A percentile compares a stretch with the other conserved stretches of the same genome.
phyloP scores from a whole-genome alignment of 805 yeast species.

The Yarrowia bubula region DNA sequence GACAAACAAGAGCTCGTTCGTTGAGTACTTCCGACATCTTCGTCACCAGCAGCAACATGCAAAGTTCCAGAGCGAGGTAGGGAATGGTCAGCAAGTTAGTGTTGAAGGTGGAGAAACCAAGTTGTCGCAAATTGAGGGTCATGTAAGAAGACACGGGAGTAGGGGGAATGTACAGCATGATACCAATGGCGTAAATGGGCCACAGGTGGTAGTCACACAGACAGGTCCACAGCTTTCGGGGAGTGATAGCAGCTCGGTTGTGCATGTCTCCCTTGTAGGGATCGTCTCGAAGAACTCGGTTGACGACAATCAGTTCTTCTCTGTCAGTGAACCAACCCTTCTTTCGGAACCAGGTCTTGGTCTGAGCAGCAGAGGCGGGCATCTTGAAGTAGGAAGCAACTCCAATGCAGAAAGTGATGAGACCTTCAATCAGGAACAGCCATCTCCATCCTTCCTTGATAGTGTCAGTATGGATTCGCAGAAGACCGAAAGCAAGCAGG shows the following conservation, averaged over 20 bases:
- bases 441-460: constrained; percentile 57
- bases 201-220: constrained; percentile 52
- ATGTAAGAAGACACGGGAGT: constrained; percentile 46
- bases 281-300: constrained; percentile 59
- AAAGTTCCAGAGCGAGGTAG: constrained; percentile 28
- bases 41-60: constrained; percentile 28
- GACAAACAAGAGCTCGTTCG: constrained; percentile 29
- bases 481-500: constrained; percentile 53
- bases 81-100: constrained; percentile 52
- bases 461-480: constrained; percentile 40
- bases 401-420: constrained; percentile 55
- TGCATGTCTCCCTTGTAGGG: constrained; percentile 65
- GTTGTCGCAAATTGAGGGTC: constrained; percentile 48
- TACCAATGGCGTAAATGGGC: constrained; percentile 53
- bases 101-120: constrained; percentile 55
- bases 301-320: constrained; percentile 58
- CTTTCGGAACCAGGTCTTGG: constrained; percentile 50
- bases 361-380: constrained; percentile 56
- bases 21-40: constrained; percentile 28
- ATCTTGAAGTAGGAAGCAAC: constrained; percentile 47
- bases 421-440: constrained; percentile 64
- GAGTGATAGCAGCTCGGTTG: constrained; percentile 53
- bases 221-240: constrained; percentile 44
- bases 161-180: constrained; percentile 44
- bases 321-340: constrained; percentile 55